Evolutionary conservation across 106 monocot genomes (phyloP).

Genomic region (Triglochin maritima): DNA sequence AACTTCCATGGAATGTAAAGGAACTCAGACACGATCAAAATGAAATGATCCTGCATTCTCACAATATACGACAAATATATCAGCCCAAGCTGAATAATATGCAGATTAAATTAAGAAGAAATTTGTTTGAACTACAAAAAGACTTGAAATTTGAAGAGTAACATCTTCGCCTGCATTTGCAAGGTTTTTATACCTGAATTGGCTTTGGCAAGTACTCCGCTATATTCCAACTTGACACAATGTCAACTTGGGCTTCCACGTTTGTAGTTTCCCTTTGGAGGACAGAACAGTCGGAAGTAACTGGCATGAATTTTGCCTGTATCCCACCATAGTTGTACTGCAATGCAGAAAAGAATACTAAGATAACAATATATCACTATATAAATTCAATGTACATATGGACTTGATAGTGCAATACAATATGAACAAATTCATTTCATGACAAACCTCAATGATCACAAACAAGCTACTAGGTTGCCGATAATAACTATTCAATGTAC

Average conservation of each 20-base stretch:
- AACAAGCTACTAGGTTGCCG: no score
- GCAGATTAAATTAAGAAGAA: not conserved
- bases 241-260: slow-evolving; percentile 49
- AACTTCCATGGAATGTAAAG: slow-evolving; percentile 88
- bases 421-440: no score
- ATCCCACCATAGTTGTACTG: slow-evolving; percentile 95
- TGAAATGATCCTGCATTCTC: slow-evolving; percentile 73
- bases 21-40: slow-evolving; percentile 78
- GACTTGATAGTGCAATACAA: no score
- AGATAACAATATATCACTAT: not conserved
- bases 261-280: slow-evolving; percentile 9
- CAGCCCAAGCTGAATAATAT: not conserved
- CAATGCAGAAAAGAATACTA: slow-evolving; percentile 7
- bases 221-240: slow-evolving; percentile 89
- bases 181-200: slow-evolving; percentile 32
- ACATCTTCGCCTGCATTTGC: no score
- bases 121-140: not conserved
- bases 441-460: no score
- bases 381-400: not conserved
- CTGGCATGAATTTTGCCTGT: slow-evolving; percentile 33
- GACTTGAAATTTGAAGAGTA: not conserved
- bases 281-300: not conserved
- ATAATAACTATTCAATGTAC: no score
- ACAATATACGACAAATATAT: not conserved
- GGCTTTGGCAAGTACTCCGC: slow-evolving; percentile 71